A percentile compares a stretch with the other conserved stretches of the same genome.
Conservation (phyloP, 176 grass and related monocot genomes). For the Oryza nivara region DNA sequence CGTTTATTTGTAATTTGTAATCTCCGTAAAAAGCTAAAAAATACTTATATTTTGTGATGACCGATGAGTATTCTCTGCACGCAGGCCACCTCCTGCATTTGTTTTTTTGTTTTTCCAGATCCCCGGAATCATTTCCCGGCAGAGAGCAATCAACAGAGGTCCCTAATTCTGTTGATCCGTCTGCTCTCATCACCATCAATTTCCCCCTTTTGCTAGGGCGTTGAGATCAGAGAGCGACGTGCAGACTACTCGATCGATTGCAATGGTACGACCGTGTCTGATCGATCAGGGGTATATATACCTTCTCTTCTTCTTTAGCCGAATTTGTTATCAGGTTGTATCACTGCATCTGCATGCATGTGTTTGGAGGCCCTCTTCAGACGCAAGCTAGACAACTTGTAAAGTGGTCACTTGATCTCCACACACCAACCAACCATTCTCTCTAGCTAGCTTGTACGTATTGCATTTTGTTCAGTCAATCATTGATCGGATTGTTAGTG, state of each 20-base stretch:
- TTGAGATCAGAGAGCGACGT: constrained; percentile 31
- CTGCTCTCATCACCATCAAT: constrained; percentile 14
- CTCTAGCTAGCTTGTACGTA: not conserved
- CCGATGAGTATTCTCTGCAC: not conserved
- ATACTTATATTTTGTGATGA: too few species aligned
- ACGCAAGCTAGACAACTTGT: constrained; percentile 12
- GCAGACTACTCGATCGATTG: not conserved
- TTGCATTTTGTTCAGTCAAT: constrained; percentile 20
- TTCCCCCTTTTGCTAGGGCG: not conserved
- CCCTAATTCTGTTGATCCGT: constrained; percentile 22
- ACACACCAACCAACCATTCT: constrained; percentile 26
- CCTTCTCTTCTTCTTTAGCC: not conserved
- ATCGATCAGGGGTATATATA: not conserved
- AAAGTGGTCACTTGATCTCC: constrained; percentile 9
- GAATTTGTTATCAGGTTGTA: constrained; percentile 6
- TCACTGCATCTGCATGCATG: not conserved
- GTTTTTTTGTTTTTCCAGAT: constrained; percentile 1
- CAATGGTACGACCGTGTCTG: not conserved
- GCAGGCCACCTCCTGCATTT: not conserved
- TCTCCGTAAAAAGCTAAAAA: too few species aligned
- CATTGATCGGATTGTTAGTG: not conserved
- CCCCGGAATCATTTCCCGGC: not conserved
- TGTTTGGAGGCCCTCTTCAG: not conserved
- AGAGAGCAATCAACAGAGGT: not conserved
- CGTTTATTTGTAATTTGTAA: too few species aligned